Evolutionary conservation across 352 stramenopile genomes (phyloP).

Genomic region (Globisporangium megalacanthum): DNA sequence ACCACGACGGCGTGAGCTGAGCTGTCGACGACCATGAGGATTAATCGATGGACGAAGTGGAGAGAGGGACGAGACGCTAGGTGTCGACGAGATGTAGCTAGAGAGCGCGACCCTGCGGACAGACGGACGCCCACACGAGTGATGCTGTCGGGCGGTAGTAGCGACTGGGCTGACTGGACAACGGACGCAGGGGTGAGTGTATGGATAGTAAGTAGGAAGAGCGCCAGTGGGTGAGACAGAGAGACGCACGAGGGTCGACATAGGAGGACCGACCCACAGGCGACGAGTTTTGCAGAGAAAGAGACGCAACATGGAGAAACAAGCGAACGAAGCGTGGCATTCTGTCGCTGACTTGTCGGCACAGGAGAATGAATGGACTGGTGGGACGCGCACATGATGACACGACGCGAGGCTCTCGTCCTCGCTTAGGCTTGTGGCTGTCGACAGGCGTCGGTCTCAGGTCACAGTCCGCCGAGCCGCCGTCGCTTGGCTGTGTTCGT

Average conservation of each 20-base stretch:
- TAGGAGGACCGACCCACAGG: too few species aligned
- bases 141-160: too few species aligned
- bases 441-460: background rate
- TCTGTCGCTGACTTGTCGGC: background rate
- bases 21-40: too few species aligned
- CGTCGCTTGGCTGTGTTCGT: slow-evolving; percentile 17
- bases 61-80: too few species aligned
- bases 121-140: too few species aligned
- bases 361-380: background rate
- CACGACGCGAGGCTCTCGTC: too few species aligned
- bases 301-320: background rate
- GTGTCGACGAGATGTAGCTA: background rate
- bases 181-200: too few species aligned
- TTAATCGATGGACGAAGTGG: too few species aligned
- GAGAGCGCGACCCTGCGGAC: background rate
- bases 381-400: background rate
- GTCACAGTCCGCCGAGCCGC: slow-evolving; percentile 6
- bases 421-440: background rate
- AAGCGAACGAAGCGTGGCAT: background rate
- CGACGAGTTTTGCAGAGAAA: background rate
- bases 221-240: too few species aligned
- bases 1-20: background rate
- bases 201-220: too few species aligned
- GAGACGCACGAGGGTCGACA: too few species aligned
- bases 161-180: too few species aligned